These are phyloP conservation scores for Malassezia brasiliensis DNA, from an alignment of 1,284 basidiomycete species.

Conservation along the genomic window DNA sequence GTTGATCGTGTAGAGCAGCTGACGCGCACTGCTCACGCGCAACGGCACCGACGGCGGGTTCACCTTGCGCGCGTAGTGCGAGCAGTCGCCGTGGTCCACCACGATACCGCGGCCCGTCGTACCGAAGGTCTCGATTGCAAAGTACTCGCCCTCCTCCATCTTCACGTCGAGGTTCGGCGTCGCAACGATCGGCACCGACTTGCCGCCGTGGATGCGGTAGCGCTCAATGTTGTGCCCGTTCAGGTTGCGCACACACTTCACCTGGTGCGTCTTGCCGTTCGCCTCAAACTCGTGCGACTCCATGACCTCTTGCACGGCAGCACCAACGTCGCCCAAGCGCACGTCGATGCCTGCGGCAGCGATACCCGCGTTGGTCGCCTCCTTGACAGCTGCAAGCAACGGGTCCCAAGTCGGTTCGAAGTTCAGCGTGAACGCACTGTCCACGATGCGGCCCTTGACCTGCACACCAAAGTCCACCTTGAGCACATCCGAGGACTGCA, in stretches of 20 bases:
- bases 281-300: conserved; percentile 95
- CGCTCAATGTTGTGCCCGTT: conserved; percentile 46
- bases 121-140: conserved; percentile 97
- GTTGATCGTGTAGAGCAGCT: conserved; percentile 76
- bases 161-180: conserved; percentile 72
- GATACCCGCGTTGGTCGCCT: conserved; percentile 83
- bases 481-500: conserved; percentile 74
- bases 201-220: conserved; percentile 52
- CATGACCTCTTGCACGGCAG: conserved; percentile 94
- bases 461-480: conserved; percentile 98
- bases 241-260: conserved; percentile 46
- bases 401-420: conserved; percentile 85
- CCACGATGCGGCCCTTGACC: conserved; percentile 82
- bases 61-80: conserved; percentile 65
- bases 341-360: conserved; percentile 77
- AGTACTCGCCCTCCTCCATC: conserved; percentile 99
- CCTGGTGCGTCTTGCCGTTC: conserved; percentile 66
- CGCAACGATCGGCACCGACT: conserved; percentile 76
- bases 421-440: conserved; percentile 87
- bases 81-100: conserved; percentile 77
- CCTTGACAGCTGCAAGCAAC: conserved; percentile 79
- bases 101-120: conserved; percentile 88
- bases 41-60: conserved; percentile 62
- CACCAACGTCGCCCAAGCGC: conserved; percentile 82
- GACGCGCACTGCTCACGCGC: conserved; percentile 63